Evolutionary conservation across 1,284 basidiomycete genomes (phyloP), one percentile per base, ranked within the genome.

Genomic region (Kalmanozyma brasiliensis): DNA sequence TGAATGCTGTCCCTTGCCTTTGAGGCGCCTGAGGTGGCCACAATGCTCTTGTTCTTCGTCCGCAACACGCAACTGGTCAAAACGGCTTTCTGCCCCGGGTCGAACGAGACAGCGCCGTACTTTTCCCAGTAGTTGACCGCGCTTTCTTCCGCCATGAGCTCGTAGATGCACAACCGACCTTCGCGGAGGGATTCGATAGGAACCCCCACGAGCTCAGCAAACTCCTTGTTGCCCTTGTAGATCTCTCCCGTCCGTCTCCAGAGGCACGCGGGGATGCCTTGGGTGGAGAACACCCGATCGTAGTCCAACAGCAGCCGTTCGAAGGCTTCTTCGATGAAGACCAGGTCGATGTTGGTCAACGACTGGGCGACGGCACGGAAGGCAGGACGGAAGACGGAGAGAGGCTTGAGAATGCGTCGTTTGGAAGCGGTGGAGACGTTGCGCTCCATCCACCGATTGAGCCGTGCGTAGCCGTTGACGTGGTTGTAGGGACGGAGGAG

Each of bases 181-280:
- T 91, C 91, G 16, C 91, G 87, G 80, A 92, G 86, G 87, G 89
- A 88, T 66, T 88, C 88, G 26, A 91, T 90, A 62, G 92, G 90
- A 2, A 93, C 86, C 2, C 92, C 91, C 7, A 94, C 89, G 2
- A 95, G 84, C 75, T 93, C 91, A 4, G 91, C 89, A 83, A 95
- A 95, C 83, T 97, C 94, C 61, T 92, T 88, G 81, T 98, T 98
- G 89, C 95, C 84, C 94, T 98, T 86, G 52, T 98, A 97, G 61
- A 98, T 98, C 84, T 98, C 94, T 23, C 96, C 96, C 1, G 95
- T 98, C 43, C 95, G 85, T 26, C 94, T 86, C 96, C 95, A 98
- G 7, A 98, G 86, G 75, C 95, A 98, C 0, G 93, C 93, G 0
- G 96, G 96, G 9, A 98, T 93, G 38, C 93, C 94, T 89, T 78